These are phyloP conservation scores for Alternaria brassicae DNA, from an alignment of 2,329 filamentous ascomycete species.

Conservation along the genomic window DNA sequence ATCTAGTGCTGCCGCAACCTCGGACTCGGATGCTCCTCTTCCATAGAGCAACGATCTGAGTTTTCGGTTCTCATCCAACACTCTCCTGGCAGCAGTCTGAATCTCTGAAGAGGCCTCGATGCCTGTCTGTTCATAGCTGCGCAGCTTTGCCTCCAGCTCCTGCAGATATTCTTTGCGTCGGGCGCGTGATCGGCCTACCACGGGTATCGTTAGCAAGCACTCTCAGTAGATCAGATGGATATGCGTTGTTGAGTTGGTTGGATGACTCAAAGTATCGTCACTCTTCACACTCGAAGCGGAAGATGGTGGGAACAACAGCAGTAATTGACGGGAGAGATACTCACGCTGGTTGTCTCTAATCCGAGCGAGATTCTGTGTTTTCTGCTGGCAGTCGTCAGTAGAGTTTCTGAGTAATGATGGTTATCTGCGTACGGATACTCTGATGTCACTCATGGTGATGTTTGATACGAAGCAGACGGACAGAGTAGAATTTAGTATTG, in stretches of 20 bases:
- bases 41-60: slow-evolving; percentile 66
- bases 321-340: slow-evolving; percentile 12
- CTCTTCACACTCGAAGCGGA: neutral
- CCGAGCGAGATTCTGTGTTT: slow-evolving; percentile 59
- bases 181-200: slow-evolving; percentile 70
- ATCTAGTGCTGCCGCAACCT: slow-evolving; percentile 53
- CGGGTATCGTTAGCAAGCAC: slow-evolving; percentile 13
- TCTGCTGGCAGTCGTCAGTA: slow-evolving; percentile 30
- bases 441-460: slow-evolving; percentile 40
- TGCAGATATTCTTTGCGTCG: slow-evolving; percentile 75
- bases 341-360: slow-evolving; percentile 75
- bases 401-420: neutral
- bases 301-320: neutral
- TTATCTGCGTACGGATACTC: slow-evolving; percentile 26
- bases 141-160: slow-evolving; percentile 70
- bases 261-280: neutral
- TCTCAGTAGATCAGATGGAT: neutral
- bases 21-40: slow-evolving; percentile 64
- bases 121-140: slow-evolving; percentile 69
- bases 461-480: slow-evolving; percentile 13
- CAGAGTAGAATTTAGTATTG: slow-evolving; percentile 14
- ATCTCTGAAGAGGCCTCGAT: slow-evolving; percentile 75
- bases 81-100: slow-evolving; percentile 71
- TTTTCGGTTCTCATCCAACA: slow-evolving; percentile 72
- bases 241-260: neutral